These are phyloP conservation scores for Stephanocyclus meneghinianus DNA, from an alignment of 352 stramenopile species.

Conservation along the genomic window DNA sequence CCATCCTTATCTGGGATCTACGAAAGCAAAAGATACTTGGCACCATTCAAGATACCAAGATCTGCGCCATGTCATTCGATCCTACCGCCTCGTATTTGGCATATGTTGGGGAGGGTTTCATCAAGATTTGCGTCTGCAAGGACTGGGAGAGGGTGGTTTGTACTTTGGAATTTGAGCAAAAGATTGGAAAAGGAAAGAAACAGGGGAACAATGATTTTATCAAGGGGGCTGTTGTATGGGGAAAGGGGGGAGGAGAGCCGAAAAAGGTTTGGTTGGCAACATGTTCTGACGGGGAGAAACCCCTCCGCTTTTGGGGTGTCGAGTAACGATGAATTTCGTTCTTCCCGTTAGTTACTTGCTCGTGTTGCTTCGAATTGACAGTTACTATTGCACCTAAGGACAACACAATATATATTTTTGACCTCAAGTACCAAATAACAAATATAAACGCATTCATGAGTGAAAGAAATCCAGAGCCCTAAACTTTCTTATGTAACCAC, in stretches of 20 bases:
- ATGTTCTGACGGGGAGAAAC: slow-evolving; percentile 53
- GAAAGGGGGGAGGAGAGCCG: slow-evolving; percentile 13
- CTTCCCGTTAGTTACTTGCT: not conserved
- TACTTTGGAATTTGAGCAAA: slow-evolving; percentile 21
- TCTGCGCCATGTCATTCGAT: slow-evolving; percentile 66
- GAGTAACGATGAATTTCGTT: slow-evolving; percentile 3
- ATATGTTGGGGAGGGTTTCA: slow-evolving; percentile 52
- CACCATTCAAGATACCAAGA: slow-evolving; percentile 37
- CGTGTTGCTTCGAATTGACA: not conserved
- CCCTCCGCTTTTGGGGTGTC: slow-evolving; percentile 51
- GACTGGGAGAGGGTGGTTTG: slow-evolving; percentile 68
- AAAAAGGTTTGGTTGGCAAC: slow-evolving; percentile 34
- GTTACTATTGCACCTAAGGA: not conserved
- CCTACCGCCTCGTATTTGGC: slow-evolving; percentile 69
- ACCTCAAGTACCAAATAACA: too few species aligned
- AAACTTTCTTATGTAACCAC: too few species aligned
- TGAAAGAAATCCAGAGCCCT: too few species aligned
- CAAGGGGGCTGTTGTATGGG: slow-evolving; percentile 29
- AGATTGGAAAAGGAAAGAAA: slow-evolving; percentile 27
- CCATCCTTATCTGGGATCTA: slow-evolving; percentile 91
- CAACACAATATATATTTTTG: too few species aligned
- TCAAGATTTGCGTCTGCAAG: slow-evolving; percentile 70
- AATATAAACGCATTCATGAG: too few species aligned
- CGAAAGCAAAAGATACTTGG: slow-evolving; percentile 80
- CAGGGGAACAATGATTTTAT: slow-evolving; percentile 12